Evolutionary conservation across 768 basidiomycete genomes (phyloP).

Genomic region (Sarcodon aspratus): DNA sequence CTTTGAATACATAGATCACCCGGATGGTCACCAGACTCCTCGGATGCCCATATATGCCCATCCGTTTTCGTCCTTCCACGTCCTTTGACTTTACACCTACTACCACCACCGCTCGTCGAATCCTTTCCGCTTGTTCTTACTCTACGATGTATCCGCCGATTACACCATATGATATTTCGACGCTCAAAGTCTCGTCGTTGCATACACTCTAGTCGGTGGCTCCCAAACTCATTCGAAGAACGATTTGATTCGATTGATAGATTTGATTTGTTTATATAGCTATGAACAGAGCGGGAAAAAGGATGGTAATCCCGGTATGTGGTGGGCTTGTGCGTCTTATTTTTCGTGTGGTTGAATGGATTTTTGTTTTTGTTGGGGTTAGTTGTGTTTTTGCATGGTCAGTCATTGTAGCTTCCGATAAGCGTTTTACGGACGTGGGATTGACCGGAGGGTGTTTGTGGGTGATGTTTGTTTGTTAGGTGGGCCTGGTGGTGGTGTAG

Average conservation of each 20-base stretch:
- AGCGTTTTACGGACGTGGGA: background rate
- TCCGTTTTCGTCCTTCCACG: too few species aligned
- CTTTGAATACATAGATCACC: too few species aligned
- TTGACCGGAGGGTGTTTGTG: conserved; percentile 2
- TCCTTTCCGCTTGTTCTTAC: too few species aligned
- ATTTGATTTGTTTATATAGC: conserved; percentile 24
- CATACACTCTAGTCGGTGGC: conserved; percentile 64
- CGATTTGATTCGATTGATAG: background rate
- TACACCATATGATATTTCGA: conserved; percentile 53
- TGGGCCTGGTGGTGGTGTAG: conserved; percentile 74
- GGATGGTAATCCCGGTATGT: conserved; percentile 59
- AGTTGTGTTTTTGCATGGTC: conserved; percentile 80
- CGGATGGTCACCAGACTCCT: too few species aligned
- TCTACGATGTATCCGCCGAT: conserved; percentile 72
- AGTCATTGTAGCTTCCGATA: conserved; percentile 5
- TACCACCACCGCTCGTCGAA: too few species aligned
- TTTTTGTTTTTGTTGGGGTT: background rate
- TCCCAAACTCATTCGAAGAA: conserved; percentile 3
- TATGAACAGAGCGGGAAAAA: conserved; percentile 77
- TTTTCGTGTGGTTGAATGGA: too few species aligned
- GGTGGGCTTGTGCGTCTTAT: too few species aligned
- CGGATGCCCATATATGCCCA: too few species aligned
- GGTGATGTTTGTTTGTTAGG: conserved; percentile 25
- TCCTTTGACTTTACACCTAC: too few species aligned
- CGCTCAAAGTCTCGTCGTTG: conserved; percentile 58